Percentiles rank a stretch among this genome's conserved stretches.
Evolutionary conservation across 139 green algal genomes (phyloP).

Genomic region (Chlamydomonas eustigma): DNA sequence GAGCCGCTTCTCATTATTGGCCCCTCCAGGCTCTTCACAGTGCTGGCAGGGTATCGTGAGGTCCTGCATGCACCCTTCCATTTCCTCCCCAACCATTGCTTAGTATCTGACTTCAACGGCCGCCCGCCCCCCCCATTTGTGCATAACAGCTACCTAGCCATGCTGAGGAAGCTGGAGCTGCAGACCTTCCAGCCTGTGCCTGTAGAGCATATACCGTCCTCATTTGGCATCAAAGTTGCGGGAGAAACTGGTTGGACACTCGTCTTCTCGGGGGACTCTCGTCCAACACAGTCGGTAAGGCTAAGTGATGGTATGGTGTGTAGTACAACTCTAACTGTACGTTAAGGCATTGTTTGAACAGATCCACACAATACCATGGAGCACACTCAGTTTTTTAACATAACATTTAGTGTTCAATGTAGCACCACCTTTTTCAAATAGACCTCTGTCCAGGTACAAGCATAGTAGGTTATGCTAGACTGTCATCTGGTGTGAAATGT

Average conservation of each 20-base stretch:
- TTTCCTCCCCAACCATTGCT: slow-evolving; percentile 61
- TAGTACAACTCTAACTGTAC: too few relatives aligned
- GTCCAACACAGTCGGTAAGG: slow-evolving; percentile 58
- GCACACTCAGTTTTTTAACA: too few relatives aligned
- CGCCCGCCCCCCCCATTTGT: background rate
- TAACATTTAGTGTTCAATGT: too few relatives aligned
- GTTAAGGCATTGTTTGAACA: too few relatives aligned
- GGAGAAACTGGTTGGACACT: slow-evolving; percentile 61
- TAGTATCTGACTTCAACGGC: background rate
- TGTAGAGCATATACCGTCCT: slow-evolving; percentile 41
- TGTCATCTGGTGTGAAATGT: too few relatives aligned
- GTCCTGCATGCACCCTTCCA: slow-evolving; percentile 34
- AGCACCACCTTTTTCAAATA: too few relatives aligned
- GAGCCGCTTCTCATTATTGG: slow-evolving; percentile 79
- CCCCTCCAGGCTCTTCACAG: slow-evolving; percentile 63
- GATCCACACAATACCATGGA: too few relatives aligned
- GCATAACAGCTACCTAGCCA: background rate
- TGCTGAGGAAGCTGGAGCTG: slow-evolving; percentile 45
- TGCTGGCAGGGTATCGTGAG: slow-evolving; percentile 57
- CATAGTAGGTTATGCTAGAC: too few relatives aligned
- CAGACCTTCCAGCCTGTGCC: slow-evolving; percentile 46
- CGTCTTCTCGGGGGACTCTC: slow-evolving; percentile 89
- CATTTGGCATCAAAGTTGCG: slow-evolving; percentile 73
- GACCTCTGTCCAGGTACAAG: too few relatives aligned
- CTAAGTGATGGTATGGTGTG: background rate